Conservation (phyloP, 768 basidiomycete species). For the Chalciporus pseudorubinellus region DNA sequence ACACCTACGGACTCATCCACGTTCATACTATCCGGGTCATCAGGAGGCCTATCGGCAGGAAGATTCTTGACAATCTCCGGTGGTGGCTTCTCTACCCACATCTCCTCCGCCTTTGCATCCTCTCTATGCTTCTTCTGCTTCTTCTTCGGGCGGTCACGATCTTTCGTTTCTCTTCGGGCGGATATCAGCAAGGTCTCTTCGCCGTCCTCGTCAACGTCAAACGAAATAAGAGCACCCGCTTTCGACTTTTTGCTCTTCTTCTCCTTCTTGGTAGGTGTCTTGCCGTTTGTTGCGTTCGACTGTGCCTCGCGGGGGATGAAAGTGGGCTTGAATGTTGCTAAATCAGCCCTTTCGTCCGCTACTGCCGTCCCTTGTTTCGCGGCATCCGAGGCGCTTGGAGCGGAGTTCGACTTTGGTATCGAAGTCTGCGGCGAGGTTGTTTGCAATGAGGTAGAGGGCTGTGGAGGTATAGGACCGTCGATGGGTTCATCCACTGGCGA, state of each 20-base stretch:
- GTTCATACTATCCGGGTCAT: constrained; percentile 3
- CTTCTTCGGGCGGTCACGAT: constrained; percentile 39
- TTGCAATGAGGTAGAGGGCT: constrained; percentile 10
- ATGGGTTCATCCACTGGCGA: constrained; percentile 9
- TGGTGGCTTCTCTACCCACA: constrained; percentile 70
- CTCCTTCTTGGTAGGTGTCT: constrained; percentile 45
- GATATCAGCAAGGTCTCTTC: constrained; percentile 34
- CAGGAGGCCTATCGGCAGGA: constrained; percentile 9
- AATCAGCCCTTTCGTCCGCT: constrained; percentile 41
- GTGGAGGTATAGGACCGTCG: constrained; percentile 5
- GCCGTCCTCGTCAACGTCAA: constrained; percentile 70
- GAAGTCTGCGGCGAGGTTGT: background rate
- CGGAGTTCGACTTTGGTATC: background rate
- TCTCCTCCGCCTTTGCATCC: constrained; percentile 45
- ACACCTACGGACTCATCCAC: constrained; percentile 18
- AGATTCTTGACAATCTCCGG: constrained; percentile 48
- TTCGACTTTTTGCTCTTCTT: constrained; percentile 49
- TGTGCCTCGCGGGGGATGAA: constrained; percentile 60
- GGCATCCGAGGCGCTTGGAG: background rate
- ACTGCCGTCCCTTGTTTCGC: background rate
- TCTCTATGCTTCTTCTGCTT: constrained; percentile 40
- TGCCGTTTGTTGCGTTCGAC: constrained; percentile 41
- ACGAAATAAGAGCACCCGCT: constrained; percentile 58
- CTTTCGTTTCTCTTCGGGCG: constrained; percentile 33
- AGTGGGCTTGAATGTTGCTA: constrained; percentile 82